Evolutionary conservation across 495 filamentous ascomycete species (phyloP).

Genomic region (Penicillium longicatenatum): DNA sequence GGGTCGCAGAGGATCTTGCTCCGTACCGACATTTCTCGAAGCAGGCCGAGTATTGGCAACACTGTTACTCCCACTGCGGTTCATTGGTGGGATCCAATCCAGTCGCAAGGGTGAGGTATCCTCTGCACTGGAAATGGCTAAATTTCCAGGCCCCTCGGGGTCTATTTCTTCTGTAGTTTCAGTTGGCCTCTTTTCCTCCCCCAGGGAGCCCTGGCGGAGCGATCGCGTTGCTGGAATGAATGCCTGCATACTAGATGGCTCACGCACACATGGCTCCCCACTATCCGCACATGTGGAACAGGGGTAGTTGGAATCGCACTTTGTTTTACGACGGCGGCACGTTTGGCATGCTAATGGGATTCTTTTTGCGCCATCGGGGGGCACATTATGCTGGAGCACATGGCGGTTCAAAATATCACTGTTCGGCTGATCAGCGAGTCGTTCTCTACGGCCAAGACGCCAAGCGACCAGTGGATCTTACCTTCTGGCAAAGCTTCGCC

Average conservation of each 20-base stretch:
- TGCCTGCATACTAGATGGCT: not conserved
- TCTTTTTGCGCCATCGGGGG: not conserved
- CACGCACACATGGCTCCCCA: not conserved
- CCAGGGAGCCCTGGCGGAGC: not conserved
- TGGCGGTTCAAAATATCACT: not conserved
- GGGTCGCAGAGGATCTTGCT: no score
- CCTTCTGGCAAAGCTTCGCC: conserved; percentile 2
- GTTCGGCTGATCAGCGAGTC: no score
- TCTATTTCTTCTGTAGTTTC: not conserved
- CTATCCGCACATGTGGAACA: not conserved
- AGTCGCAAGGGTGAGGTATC: no score
- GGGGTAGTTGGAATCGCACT: not conserved
- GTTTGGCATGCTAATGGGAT: not conserved
- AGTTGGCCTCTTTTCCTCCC: not conserved
- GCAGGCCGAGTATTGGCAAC: no score
- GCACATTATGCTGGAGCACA: not conserved
- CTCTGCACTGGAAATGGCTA: no score
- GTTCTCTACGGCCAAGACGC: not conserved
- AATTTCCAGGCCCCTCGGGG: no score
- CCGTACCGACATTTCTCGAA: no score
- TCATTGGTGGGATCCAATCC: no score
- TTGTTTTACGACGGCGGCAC: not conserved
- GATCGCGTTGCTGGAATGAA: not conserved
- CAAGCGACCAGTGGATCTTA: not conserved
- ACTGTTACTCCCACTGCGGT: no score